These are phyloP conservation scores for Fusarium buharicum DNA, from an alignment of 2,329 filamentous ascomycete species.

Conservation along the genomic window DNA sequence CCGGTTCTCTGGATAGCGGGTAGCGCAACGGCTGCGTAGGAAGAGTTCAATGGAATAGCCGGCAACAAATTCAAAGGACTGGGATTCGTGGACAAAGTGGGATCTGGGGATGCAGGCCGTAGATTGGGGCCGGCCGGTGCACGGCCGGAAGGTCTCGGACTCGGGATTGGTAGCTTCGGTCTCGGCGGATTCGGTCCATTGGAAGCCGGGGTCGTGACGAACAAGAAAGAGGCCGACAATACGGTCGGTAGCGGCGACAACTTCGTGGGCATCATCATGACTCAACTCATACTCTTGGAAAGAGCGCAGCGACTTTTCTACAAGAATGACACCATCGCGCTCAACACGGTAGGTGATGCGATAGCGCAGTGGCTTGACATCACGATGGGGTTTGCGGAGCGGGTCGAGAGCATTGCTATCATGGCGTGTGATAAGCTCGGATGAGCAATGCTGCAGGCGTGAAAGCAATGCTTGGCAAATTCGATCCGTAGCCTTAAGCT, in stretches of 20 bases:
- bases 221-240: conserved; percentile 63
- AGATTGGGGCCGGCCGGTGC: conserved; percentile 56
- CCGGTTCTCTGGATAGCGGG: conserved; percentile 52
- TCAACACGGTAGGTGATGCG: conserved; percentile 60
- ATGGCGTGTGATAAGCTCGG: conserved; percentile 64
- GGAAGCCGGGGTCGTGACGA: conserved; percentile 61
- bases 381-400: conserved; percentile 48
- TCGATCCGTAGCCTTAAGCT: conserved; percentile 57
- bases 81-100: conserved; percentile 54
- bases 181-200: conserved; percentile 57
- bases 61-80: conserved; percentile 50
- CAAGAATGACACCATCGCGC: conserved; percentile 55
- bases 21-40: conserved; percentile 56
- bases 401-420: conserved; percentile 59
- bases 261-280: conserved; percentile 56
- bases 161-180: conserved; percentile 52
- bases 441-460: conserved; percentile 62
- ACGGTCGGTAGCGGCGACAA: conserved; percentile 60
- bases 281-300: conserved; percentile 61
- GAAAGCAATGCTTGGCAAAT: conserved; percentile 61
- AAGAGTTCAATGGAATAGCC: conserved; percentile 62
- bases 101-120: conserved; percentile 58
- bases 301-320: conserved; percentile 59
- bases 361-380: conserved; percentile 59
- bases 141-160: conserved; percentile 55